phyloP scores from a whole-genome alignment of 2,329 filamentous ascomycete genomes.

The Diplocarpon mali region DNA sequence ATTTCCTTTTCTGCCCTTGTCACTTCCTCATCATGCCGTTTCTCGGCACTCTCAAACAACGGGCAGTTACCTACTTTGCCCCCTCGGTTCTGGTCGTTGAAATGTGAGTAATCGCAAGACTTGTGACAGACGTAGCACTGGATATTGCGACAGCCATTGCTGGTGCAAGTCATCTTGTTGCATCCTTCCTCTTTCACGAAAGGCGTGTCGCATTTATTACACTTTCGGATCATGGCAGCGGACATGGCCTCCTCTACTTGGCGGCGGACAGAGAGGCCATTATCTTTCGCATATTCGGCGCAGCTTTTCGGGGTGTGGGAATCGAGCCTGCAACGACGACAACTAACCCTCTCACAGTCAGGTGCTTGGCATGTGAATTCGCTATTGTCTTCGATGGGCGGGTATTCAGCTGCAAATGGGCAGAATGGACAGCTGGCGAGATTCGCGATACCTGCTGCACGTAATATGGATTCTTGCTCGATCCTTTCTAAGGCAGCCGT shows the following conservation, averaged over 20 bases:
- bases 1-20: slow-evolving; percentile 47
- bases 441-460: slow-evolving; percentile 58
- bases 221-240: slow-evolving; percentile 62
- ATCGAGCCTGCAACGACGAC: slow-evolving; percentile 54
- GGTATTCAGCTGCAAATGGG: slow-evolving; percentile 65
- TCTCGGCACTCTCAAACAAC: slow-evolving; percentile 50
- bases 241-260: slow-evolving; percentile 78
- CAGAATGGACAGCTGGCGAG: slow-evolving; percentile 74
- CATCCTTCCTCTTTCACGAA: slow-evolving; percentile 74
- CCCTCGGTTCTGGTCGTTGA: slow-evolving; percentile 41
- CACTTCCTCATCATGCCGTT: slow-evolving; percentile 53
- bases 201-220: slow-evolving; percentile 51
- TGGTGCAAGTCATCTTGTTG: slow-evolving; percentile 70
- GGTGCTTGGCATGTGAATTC: slow-evolving; percentile 64
- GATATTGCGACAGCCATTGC: slow-evolving; percentile 37
- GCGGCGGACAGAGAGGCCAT: slow-evolving; percentile 49
- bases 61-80: slow-evolving; percentile 48
- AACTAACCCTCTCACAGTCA: slow-evolving; percentile 52
- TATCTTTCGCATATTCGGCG: slow-evolving; percentile 50
- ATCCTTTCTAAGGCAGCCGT: slow-evolving; percentile 55
- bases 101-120: slow-evolving; percentile 57
- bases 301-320: slow-evolving; percentile 67
- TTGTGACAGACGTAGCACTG: slow-evolving; percentile 65
- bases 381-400: slow-evolving; percentile 52
- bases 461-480: slow-evolving; percentile 59